These are phyloP conservation scores for Chrysopogon serrulatus DNA, from an alignment of 176 grass and related monocot genomes.

Conservation along the genomic window DNA sequence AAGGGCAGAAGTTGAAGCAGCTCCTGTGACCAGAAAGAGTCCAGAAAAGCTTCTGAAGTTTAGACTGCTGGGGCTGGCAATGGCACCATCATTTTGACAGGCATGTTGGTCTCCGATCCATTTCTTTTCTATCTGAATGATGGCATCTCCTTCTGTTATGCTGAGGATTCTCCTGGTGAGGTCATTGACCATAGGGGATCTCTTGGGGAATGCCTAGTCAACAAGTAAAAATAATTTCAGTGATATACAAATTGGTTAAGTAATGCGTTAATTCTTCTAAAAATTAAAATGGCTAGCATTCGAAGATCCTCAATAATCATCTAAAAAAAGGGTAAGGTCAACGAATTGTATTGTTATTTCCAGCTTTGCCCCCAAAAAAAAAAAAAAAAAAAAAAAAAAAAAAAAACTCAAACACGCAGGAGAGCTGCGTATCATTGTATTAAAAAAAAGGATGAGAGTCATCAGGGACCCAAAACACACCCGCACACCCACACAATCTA, in stretches of 20 bases:
- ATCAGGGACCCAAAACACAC: too few species aligned
- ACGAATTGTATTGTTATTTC: background rate
- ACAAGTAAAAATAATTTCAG: background rate
- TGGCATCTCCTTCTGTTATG: slow-evolving; percentile 41
- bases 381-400: too few species aligned
- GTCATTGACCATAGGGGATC: slow-evolving; percentile 31
- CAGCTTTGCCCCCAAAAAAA: too few species aligned
- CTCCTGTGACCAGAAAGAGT: slow-evolving; percentile 46
- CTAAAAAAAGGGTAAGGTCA: background rate
- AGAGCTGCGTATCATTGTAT: too few species aligned
- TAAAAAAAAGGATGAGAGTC: too few species aligned
- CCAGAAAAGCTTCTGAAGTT: slow-evolving; percentile 39
- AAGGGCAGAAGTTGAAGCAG: slow-evolving; percentile 27
- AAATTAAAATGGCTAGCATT: background rate
- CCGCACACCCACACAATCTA: too few species aligned
- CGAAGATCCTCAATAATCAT: background rate
- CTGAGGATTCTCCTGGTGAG: slow-evolving; percentile 57
- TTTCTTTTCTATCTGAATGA: slow-evolving; percentile 37
- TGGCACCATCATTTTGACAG: slow-evolving; percentile 21
- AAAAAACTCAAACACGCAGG: too few species aligned
- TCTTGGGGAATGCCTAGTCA: slow-evolving; percentile 43
- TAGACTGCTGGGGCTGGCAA: slow-evolving; percentile 17
- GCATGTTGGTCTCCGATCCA: slow-evolving; percentile 34
- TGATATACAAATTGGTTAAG: background rate
- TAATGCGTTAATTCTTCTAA: background rate